Evolutionary conservation across 2,329 filamentous ascomycete genomes (phyloP), one percentile per base, ranked within the genome.

Genomic region (Nigrospora oryzae): DNA sequence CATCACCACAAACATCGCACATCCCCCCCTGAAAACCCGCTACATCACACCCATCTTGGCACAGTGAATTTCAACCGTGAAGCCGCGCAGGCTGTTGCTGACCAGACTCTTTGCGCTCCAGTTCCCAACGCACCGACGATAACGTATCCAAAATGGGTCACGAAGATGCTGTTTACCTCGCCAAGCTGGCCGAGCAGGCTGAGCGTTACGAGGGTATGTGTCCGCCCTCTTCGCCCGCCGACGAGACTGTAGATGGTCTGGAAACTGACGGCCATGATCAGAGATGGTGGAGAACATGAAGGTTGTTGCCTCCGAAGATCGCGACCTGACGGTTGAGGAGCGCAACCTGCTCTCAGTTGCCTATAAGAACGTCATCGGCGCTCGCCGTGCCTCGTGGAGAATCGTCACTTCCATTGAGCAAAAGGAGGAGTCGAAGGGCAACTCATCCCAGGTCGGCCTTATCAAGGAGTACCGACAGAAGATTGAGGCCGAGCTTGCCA

Each of bases 211-310:
- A 98, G 80, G 93, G 93, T 97, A 76, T 64, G 79, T 71, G 44
- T 15, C 33, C 15, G 16, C 16, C 31, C 30, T 16, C 32, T 34
- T 33, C 14, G 12, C 32, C 30, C 28, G 30, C 39, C 13, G 23
- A 28, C 12, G 16, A 34, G 15, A n/a, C 8, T 7, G 14, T n/a
- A 33, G 28, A 14, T 33, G 40, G 32, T 12, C 40, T 19, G 28
- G 33, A 36, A 35, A 34, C 40, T 42, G 33, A 42, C 33, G 11
- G 14, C 33, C 16, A 19, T 28, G 16, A 30, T 47, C 71, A 96
- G 91, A 96, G 75, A 96, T 97, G 91, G 91, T 97, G 58, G 89
- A 95, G 79, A 95, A 96, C 83, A 97, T 97, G 91, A 97, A 96
- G 84, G 83, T 87, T 58, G 91, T 96, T 63, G 91, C 91, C 62